A percentile compares a stretch with the other conserved stretches of the same genome.
phyloP scores from a whole-genome alignment of 1,284 basidiomycete species.

The Fomes fomentarius region DNA sequence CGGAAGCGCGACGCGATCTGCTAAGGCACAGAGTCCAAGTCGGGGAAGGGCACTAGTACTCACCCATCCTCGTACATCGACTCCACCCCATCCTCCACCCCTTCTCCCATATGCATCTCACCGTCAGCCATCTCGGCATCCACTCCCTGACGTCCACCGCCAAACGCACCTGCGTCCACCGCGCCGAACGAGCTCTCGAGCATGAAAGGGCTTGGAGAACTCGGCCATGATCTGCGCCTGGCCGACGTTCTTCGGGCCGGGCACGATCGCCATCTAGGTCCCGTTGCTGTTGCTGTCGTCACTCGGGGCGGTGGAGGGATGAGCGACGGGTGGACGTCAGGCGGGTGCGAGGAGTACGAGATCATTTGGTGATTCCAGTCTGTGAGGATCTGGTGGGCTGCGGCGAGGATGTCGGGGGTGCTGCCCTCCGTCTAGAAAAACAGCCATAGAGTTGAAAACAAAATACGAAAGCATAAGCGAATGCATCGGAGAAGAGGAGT shows the following conservation, averaged over 20 bases:
- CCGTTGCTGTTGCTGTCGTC: conserved; percentile 31
- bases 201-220: conserved; percentile 74
- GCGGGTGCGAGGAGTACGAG: conserved; percentile 84
- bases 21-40: too few species aligned
- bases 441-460: too few species aligned
- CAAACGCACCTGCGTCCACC: conserved; percentile 76
- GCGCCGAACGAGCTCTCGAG: conserved; percentile 75
- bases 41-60: too few species aligned
- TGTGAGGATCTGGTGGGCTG: conserved; percentile 82
- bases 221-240: conserved; percentile 70
- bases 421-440: too few species aligned
- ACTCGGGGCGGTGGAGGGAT: conserved; percentile 51
- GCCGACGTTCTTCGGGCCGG: conserved; percentile 75
- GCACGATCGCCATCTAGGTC: too few species aligned
- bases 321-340: conserved; percentile 75
- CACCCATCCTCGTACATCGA: conserved; percentile 57
- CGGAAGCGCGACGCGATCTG: too few species aligned
- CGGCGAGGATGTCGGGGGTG: conserved; percentile 84
- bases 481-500: too few species aligned
- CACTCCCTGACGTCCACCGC: conserved; percentile 8
- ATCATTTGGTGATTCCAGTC: conserved; percentile 99
- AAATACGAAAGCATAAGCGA: too few species aligned
- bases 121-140: conserved; percentile 27
- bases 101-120: too few species aligned
- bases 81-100: conserved; percentile 28